These are phyloP conservation scores for Eurotiales sp. DNA, from an alignment of 2,329 filamentous ascomycete genomes.

Conservation along the genomic window DNA sequence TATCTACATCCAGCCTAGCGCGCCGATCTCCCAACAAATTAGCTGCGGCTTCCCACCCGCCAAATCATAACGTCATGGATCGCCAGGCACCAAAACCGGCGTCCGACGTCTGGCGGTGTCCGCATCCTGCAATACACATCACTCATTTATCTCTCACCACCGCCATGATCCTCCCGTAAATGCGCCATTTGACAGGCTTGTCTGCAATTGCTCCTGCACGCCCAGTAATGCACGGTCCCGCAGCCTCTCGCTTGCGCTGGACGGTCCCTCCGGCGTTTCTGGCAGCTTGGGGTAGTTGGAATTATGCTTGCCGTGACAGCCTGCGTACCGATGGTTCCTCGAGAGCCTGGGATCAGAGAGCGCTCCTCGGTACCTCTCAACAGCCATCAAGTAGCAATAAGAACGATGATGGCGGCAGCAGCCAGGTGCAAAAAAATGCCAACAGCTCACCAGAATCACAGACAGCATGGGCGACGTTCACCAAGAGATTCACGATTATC, in stretches of 20 bases:
- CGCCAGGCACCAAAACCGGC: conserved; percentile 10
- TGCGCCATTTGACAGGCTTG: conserved; percentile 19
- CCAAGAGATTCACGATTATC: conserved; percentile 41
- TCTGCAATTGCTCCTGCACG: conserved; percentile 21
- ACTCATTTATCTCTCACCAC: background rate
- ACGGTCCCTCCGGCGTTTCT: conserved; percentile 29
- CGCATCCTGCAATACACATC: background rate
- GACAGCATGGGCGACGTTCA: conserved; percentile 50
- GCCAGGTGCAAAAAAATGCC: conserved; percentile 5
- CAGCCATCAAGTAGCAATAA: conserved; percentile 16
- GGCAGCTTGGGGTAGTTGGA: conserved; percentile 14
- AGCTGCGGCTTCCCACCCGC: no score
- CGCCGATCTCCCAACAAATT: conserved; percentile 1
- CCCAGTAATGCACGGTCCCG: conserved; percentile 33
- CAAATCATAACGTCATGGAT: conserved; percentile 14
- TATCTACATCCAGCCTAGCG: background rate
- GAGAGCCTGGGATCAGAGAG: conserved; percentile 20
- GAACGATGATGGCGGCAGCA: background rate
- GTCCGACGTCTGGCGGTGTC: no score
- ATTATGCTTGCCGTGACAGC: conserved; percentile 21
- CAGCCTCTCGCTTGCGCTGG: conserved; percentile 31
- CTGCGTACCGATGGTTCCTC: conserved; percentile 20
- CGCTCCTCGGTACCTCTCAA: conserved; percentile 19
- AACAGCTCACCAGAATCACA: conserved; percentile 15
- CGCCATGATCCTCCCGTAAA: conserved; percentile 14